phyloP scores from a whole-genome alignment of 1,284 basidiomycete genomes.

The Ustilago curta region DNA sequence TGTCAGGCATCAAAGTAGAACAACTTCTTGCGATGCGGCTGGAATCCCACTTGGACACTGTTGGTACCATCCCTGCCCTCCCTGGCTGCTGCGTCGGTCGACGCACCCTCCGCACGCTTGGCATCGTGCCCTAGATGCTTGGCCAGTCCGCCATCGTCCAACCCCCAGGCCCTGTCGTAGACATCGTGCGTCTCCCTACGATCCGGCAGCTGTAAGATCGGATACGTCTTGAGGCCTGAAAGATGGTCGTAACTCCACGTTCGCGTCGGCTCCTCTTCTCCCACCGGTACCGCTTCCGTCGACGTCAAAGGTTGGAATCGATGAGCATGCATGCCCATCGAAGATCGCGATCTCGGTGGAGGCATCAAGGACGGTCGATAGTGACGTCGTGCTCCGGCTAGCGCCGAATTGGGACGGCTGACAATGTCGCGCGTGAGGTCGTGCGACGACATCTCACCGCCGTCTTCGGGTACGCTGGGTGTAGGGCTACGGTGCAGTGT shows the following conservation, averaged over 20 bases:
- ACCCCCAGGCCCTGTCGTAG: conserved; percentile 56
- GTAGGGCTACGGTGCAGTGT: conserved; percentile 52
- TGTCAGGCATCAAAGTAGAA: conserved; percentile 63
- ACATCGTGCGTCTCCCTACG: conserved; percentile 58
- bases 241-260: conserved; percentile 57
- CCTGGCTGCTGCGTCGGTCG: background rate
- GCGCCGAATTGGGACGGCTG: conserved; percentile 39
- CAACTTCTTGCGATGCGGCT: conserved; percentile 52
- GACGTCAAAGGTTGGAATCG: conserved; percentile 22
- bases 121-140: conserved; percentile 25
- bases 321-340: conserved; percentile 27
- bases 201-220: conserved; percentile 56
- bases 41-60: conserved; percentile 29
- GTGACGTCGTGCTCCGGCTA: conserved; percentile 25
- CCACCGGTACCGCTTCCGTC: background rate
- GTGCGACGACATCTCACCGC: conserved; percentile 59
- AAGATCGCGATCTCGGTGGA: conserved; percentile 40
- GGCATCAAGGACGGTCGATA: conserved; percentile 45
- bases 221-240: conserved; percentile 57
- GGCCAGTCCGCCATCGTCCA: conserved; percentile 41
- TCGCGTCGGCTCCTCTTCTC: conserved; percentile 13
- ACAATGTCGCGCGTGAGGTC: conserved; percentile 46
- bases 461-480: conserved; percentile 61
- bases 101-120: background rate
- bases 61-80: background rate